Base-by-base conservation (phyloP, 805 yeast genomes). In the Lipomyces starkeyi region DNA sequence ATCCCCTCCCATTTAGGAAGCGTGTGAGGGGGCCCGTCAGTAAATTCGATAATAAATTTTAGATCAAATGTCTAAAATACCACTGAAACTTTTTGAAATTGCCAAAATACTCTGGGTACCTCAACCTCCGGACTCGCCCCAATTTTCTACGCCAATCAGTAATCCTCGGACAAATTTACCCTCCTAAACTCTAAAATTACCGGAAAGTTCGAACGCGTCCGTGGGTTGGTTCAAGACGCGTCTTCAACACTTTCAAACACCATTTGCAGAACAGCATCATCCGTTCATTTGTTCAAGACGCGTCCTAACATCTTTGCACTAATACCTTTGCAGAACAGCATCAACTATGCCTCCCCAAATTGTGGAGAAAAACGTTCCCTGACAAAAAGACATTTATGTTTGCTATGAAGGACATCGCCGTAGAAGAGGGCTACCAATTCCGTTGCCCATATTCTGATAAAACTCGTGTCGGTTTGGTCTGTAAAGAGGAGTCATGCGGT, bases 281-380 rank as follows among this genome's bases (percentile, higher is more conserved):
- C 27, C 27, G 27, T 25, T 25, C 27, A 25, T 20, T 22, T 22
- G 54, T 53, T 53, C 9, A 53, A 20, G 56, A 53, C 56, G 29
- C 56, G 56, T 53, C 29, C 32, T 32, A n/a, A 25, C 32, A 37
- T 37, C 13, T 37, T 37, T 37, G 1, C 32, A 29, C 29, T 25
- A 2, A 35, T 17, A 37, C 5, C 14, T 27, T 8, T n/a, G 20
- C 56, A 22, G 56, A 53, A 9, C 27, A 53, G 17, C 56, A 22
- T 53, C 34, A 53, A 53, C 6, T 53, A 53, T 53, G 56, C 32
- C 56, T 53, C n/a, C n/a, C n/a, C n/a, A n/a, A n/a, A n/a, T n/a
- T n/a, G n/a, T n/a, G n/a, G n/a, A n/a, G n/a, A n/a, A n/a, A n/a
- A n/a, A n/a, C n/a, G n/a, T n/a, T n/a, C n/a, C n/a, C n/a, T n/a